Base-by-base conservation (phyloP, 768 basidiomycete species). In the Russula sp. region DNA sequence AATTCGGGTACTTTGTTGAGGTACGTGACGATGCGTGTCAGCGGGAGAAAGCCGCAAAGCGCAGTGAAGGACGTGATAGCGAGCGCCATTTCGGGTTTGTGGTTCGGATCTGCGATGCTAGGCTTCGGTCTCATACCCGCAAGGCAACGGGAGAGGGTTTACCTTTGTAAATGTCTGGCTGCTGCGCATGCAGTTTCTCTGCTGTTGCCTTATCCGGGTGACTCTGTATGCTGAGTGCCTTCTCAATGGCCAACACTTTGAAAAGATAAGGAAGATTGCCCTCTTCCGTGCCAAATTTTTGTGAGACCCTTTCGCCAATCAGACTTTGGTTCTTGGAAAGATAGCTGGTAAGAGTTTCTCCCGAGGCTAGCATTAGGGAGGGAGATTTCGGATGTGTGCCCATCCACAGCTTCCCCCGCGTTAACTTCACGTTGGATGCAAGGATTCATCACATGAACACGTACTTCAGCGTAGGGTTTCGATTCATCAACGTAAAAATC, bases 41-140 rank as follows among this genome's bases (percentile, higher is more conserved):
- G 83, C 5, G 96, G 96, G 20, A 89, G 83, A 78, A 98, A 99
- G 49, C 96, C 96, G 73, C 95, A 96, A 71, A 98, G 79, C 1
- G 91, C 97, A 44, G 79, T 79, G 79, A 98, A 98, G 16, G 87
- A 84, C 0, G 95, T 95, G 64, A 99, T 76, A 0, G 97, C 97
- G 42, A 99, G 81, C n/a, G 95, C 94, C 92, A 99, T 96, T 74
- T 99, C 97, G 2, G 97, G 97, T 76, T 99, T 99, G 71, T 99
- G 97, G 73, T 98, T 98, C 6, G 86, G 84, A 74, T 99, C 97
- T 92, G 66, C 44, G 42, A 11, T 46, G 46, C 40, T 20, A 48
- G 36, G 14, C 38, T n/a, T 40, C 18, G 57, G 66, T 72, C 68
- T 62, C 67, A 38, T 50, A 51, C 16, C 14, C 38, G 22, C 24